These are phyloP conservation scores for Metrosideros polymorpha DNA, from an alignment of 441 rosid species.

Conservation along the genomic window DNA sequence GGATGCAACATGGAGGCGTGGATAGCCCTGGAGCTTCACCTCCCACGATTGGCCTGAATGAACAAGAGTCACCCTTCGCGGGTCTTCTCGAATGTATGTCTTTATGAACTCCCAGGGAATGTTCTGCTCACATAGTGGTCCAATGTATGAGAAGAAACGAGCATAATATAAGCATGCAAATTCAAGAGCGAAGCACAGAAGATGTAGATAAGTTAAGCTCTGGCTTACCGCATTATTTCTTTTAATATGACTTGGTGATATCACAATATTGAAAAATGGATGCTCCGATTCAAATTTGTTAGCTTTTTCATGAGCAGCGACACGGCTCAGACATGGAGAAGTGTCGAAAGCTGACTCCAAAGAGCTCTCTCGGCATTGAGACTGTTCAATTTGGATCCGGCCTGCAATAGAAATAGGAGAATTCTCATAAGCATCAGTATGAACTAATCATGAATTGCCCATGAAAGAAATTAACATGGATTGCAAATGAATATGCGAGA, in stretches of 20 bases:
- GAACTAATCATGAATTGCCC: neutral
- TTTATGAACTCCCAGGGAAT: too few relatives aligned
- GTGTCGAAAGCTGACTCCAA: neutral
- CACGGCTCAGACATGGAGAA: neutral
- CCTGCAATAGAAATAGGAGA: neutral
- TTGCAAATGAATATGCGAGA: neutral
- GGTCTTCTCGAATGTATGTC: too few relatives aligned
- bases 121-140: too few relatives aligned
- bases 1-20: too few relatives aligned
- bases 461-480: neutral
- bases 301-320: neutral
- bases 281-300: neutral
- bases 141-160: too few relatives aligned
- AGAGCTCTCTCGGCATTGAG: neutral
- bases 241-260: neutral
- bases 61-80: too few relatives aligned
- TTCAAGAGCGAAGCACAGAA: too few relatives aligned
- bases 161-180: too few relatives aligned
- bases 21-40: too few relatives aligned
- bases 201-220: too few relatives aligned
- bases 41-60: too few relatives aligned
- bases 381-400: neutral
- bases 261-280: neutral
- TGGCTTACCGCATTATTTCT: neutral
- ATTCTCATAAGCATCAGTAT: neutral